Percentiles rank a stretch among this genome's conserved stretches.
Conservation (phyloP, 805 yeast species). For the Tetrapisispora nanseiensis region DNA sequence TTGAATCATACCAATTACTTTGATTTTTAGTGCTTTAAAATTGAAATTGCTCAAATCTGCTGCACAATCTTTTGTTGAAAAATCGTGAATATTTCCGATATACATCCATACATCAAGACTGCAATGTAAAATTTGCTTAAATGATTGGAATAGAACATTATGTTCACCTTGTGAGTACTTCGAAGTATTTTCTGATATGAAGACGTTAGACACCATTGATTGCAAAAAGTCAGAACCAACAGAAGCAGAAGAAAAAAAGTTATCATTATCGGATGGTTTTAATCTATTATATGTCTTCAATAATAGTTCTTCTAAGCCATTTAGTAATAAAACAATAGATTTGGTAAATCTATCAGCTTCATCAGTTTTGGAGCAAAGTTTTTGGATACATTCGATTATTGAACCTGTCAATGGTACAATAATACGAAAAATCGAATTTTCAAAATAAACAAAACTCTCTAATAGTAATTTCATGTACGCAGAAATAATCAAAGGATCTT, state of each 20-base stretch:
- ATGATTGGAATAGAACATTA: slow-evolving; percentile 46
- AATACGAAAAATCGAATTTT: slow-evolving; percentile 45
- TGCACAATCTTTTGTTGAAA: slow-evolving; percentile 2
- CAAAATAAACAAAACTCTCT: slow-evolving; percentile 41
- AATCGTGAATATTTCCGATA: slow-evolving; percentile 13
- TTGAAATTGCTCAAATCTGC: not conserved
- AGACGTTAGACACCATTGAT: slow-evolving; percentile 28
- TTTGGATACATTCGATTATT: slow-evolving; percentile 20
- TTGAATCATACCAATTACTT: not conserved
- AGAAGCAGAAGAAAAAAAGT: slow-evolving; percentile 11
- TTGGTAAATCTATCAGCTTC: slow-evolving; percentile 35
- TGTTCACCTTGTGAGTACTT: slow-evolving; percentile 37
- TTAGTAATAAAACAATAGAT: slow-evolving; percentile 36
- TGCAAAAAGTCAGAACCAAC: slow-evolving; percentile 24
- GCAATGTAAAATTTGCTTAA: slow-evolving; percentile 47
- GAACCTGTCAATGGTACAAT: slow-evolving; percentile 45
- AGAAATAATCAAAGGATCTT: slow-evolving; percentile 30
- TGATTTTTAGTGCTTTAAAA: not conserved
- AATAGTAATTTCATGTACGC: slow-evolving; percentile 38
- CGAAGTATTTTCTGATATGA: slow-evolving; percentile 29
- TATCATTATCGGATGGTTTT: slow-evolving; percentile 27
- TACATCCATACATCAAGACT: slow-evolving; percentile 66
- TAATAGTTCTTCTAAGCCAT: slow-evolving; percentile 60
- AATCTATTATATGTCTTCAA: slow-evolving; percentile 47
- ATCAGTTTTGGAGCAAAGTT: slow-evolving; percentile 12